Base-by-base conservation (phyloP, 768 basidiomycete genomes). In the Collybiopsis luxurians region DNA sequence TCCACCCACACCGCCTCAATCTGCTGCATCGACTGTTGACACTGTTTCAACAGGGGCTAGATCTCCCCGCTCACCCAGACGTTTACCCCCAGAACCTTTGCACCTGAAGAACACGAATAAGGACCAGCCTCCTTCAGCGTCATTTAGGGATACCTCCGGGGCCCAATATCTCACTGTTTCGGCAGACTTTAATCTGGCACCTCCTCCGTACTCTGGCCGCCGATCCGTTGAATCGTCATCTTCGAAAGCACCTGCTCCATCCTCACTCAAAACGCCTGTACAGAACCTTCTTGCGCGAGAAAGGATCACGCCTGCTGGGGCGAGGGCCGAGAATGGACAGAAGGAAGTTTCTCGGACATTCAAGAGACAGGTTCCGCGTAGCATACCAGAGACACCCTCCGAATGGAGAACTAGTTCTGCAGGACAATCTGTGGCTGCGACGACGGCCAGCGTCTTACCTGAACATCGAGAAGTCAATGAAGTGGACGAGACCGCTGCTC, bases 181-280 rank as follows among this genome's bases (percentile, higher is more conserved):
- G 27, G 39, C 4, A 43, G 53, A 54, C 21, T 15, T 54, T 13
- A 44, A 31, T 21, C 3, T 26, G 13, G 53, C 39, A n/a, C 53
- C 53, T 28, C 53, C 53, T 54, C 53, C 53, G 27, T 54, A 54
- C 43, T 43, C 40, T 28, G 53, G 53, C 13, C 53, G 39, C 43
- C 40, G 17, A 17, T 3, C 30, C 17, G 31, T 17, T 44, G 42
- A 44, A 6, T 19, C 6, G 30, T 23, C 46, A 21, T 5, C 40
- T n/a, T 15, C 19, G 40, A 38, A 38, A 38, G 9, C 9, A 21
- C 21, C 36, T 7, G 36, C 21, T 5, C 31, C 11, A 6, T 17
- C 36, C n/a, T 7, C 49, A 10, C 36, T 31, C 11, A 39, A n/a
- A 24, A n/a, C 13, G 36, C 50, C 48, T 1, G 10, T 19, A 9